Conservation (phyloP, 1,139 yeast species). For the Saccharomyces pastorianus region DNA sequence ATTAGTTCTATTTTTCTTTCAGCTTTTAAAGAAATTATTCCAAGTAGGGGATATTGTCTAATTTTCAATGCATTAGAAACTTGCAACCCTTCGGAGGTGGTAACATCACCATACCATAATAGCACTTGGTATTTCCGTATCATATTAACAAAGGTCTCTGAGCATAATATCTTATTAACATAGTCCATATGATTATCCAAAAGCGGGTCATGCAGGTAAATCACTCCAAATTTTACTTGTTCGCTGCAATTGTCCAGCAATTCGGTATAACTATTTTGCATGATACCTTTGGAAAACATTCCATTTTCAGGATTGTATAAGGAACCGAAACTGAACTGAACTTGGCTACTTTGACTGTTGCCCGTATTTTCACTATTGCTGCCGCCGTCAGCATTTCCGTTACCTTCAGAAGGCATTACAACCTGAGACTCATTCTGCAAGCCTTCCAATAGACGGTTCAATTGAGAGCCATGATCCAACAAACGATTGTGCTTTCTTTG, state of each 20-base stretch:
- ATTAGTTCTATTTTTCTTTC: slow-evolving; percentile 50
- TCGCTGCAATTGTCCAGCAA: slow-evolving; percentile 21
- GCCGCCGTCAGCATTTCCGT: not conserved
- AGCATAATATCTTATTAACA: slow-evolving; percentile 48
- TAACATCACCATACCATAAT: slow-evolving; percentile 85
- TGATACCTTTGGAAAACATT: slow-evolving; percentile 11
- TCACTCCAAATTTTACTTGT: slow-evolving; percentile 46
- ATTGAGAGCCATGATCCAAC: slow-evolving; percentile 13
- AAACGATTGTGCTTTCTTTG: slow-evolving; percentile 12
- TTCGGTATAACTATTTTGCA: slow-evolving; percentile 24
- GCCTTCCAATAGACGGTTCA: slow-evolving; percentile 15
- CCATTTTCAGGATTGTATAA: slow-evolving; percentile 23
- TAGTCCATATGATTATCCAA: slow-evolving; percentile 56
- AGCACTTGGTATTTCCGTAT: slow-evolving; percentile 45
- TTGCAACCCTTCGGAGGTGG: slow-evolving; percentile 69
- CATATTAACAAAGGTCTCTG: slow-evolving; percentile 44
- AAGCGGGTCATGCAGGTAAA: slow-evolving; percentile 66
- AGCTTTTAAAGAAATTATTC: slow-evolving; percentile 53
- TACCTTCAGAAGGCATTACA: not conserved
- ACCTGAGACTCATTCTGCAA: slow-evolving; percentile 11
- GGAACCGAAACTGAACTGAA: slow-evolving; percentile 17
- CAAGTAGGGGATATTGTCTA: slow-evolving; percentile 73
- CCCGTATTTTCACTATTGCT: not conserved
- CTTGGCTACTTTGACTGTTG: not conserved
- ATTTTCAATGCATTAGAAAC: slow-evolving; percentile 70